Conservation (phyloP, 805 yeast genomes). For the Saturnispora hagleri region DNA sequence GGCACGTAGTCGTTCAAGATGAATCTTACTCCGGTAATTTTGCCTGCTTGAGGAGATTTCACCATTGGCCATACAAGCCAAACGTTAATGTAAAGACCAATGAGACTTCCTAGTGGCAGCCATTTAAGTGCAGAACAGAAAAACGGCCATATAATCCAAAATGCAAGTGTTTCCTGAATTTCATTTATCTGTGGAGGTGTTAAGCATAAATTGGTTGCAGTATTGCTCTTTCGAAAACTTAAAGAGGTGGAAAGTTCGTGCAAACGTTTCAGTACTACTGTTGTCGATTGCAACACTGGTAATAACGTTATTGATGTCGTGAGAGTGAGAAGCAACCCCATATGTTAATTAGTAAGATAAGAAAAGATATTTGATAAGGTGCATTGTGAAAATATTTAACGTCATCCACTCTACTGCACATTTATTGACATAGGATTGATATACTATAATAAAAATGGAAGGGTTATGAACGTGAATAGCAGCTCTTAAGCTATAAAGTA, state of each 20-base stretch:
- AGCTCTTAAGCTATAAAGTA: neutral
- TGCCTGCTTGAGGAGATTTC: conserved; percentile 2
- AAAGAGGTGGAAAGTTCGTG: neutral
- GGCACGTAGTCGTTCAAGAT: conserved; percentile 5
- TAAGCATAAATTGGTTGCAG: neutral
- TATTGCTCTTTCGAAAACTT: neutral
- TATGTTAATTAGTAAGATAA: neutral
- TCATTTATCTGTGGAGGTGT: neutral
- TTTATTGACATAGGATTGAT: neutral
- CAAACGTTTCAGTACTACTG: neutral
- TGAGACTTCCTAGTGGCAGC: conserved; percentile 44
- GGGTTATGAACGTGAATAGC: neutral
- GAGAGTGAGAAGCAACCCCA: conserved; percentile 2
- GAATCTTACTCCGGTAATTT: conserved; percentile 4
- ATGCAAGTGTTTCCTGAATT: conserved; percentile 39
- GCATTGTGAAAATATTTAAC: neutral
- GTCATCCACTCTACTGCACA: neutral
- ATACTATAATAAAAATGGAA: neutral
- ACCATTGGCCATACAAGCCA: conserved; percentile 53
- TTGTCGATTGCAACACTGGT: conserved; percentile 1
- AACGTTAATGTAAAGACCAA: conserved; percentile 38
- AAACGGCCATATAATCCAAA: conserved; percentile 58
- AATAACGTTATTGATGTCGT: neutral
- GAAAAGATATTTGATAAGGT: neutral
- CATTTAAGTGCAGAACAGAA: conserved; percentile 9